Evolutionary conservation across 2,329 filamentous ascomycete species (phyloP).

Genomic region (Colletotrichum cereale): DNA sequence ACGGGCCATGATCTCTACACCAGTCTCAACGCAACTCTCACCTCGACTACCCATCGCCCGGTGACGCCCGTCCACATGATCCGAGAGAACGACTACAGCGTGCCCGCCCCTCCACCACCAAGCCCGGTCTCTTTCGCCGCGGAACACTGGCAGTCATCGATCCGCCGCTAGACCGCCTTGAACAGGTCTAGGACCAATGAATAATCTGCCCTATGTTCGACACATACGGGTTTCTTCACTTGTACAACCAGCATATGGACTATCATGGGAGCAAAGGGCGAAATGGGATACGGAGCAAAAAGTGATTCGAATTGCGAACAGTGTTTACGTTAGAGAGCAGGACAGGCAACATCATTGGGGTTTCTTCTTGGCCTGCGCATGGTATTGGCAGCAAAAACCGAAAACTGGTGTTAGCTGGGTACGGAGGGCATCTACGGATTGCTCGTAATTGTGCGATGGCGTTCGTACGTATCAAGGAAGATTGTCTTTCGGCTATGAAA

Average conservation of each 20-base stretch:
- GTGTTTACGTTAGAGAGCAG: slow-evolving; percentile 21
- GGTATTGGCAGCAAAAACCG: slow-evolving; percentile 12
- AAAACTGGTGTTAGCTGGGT: slow-evolving; percentile 18
- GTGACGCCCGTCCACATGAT: slow-evolving; percentile 64
- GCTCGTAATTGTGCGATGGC: slow-evolving; percentile 4
- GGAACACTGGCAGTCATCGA: slow-evolving; percentile 64
- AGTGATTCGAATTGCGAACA: slow-evolving; percentile 20
- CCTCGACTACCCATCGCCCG: slow-evolving; percentile 58
- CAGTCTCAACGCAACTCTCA: slow-evolving; percentile 65
- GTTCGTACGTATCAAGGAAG: slow-evolving; percentile 5
- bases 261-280: slow-evolving; percentile 30
- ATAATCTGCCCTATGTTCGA: slow-evolving; percentile 9
- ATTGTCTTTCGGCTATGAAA: slow-evolving; percentile 11
- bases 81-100: slow-evolving; percentile 70
- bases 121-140: slow-evolving; percentile 72
- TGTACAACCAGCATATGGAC: slow-evolving; percentile 37
- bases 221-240: slow-evolving; percentile 2
- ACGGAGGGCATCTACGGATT: slow-evolving; percentile 4
- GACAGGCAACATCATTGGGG: slow-evolving; percentile 3
- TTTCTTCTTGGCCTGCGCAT: slow-evolving; percentile 2
- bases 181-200: neutral
- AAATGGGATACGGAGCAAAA: slow-evolving; percentile 30
- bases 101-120: slow-evolving; percentile 74
- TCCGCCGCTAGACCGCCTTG: slow-evolving; percentile 46
- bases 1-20: slow-evolving; percentile 65